Base-by-base conservation (phyloP, 768 basidiomycete species). In the Epithele typhae region DNA sequence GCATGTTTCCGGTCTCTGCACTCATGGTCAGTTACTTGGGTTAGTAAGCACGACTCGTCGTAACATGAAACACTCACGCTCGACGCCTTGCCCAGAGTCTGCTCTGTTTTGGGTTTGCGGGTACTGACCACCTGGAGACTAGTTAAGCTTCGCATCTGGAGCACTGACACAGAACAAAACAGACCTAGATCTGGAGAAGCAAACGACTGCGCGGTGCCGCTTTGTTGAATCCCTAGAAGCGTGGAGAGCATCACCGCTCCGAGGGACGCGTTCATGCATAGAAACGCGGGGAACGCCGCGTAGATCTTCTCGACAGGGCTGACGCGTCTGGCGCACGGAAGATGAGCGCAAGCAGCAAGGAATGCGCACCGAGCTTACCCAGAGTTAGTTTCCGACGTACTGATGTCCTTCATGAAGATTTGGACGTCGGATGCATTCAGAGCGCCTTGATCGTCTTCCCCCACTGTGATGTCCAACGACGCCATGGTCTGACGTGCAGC, bases 231-330 rank as follows among this genome's bases (percentile, higher is more conserved):
- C 25, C 58, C 56, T 6, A 65, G 49, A 0, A 62, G 49, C 1
- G 64, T 63, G n/a, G 43, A 25, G 7, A 65, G 51, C 21, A 63
- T 50, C 15, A 49, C 51, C 4, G 49, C 45, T 1, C 51, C 58
- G 40, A 59, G 55, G 12, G 61, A 46, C 8, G 60, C 59, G 35
- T 66, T 66, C 42, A 59, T 19, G 40, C 56, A 63, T 11, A 64
- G 47, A 42, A 58, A 62, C 40, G 58, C 41, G 3, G 64, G 61
- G 40, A 58, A 64, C 10, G 60, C 46, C 5, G 62, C 51, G 43
- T 57, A 63, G 21, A 66, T 46, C 5, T 57, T 53, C 41, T 66
- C 64, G 7, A 66, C 64, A 12, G 64, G 60, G 47, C 59, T 64
- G 15, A 62, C 56, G 5, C 59, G 51, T n/a, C 56, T 48, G 32